A percentile compares a stretch with the other conserved stretches of the same genome.
Conservation (phyloP, 768 basidiomycete species). For the Leccinum arenicola region DNA sequence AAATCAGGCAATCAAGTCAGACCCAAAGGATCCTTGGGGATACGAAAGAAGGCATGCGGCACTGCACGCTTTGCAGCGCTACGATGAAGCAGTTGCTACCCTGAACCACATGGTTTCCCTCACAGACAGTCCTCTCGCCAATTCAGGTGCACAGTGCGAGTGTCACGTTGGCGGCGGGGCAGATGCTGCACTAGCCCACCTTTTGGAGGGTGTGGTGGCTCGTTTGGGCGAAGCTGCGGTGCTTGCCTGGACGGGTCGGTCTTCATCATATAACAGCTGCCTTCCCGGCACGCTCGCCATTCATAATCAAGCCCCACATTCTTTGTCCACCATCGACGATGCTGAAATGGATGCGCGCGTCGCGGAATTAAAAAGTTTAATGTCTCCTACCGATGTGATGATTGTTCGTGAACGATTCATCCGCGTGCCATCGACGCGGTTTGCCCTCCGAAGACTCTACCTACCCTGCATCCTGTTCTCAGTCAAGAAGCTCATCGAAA, state of each 20-base stretch:
- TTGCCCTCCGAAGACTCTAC: not conserved
- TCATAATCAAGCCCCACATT: not conserved
- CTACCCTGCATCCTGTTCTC: constrained; percentile 13
- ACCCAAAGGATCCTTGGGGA: not conserved
- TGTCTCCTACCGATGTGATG: not conserved
- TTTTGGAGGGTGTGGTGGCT: constrained; percentile 11
- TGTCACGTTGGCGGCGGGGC: constrained; percentile 1
- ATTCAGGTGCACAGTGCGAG: not conserved
- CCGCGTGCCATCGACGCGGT: not conserved
- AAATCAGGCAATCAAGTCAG: not conserved
- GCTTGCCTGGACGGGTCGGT: constrained; percentile 9
- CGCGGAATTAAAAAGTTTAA: not conserved
- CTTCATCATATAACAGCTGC: constrained; percentile 15
- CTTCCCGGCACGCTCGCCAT: constrained; percentile 1
- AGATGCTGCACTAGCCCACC: constrained; percentile 5
- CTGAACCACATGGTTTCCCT: constrained; percentile 4
- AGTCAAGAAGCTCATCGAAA: not conserved
- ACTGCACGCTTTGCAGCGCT: not conserved
- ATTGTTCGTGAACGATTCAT: not conserved
- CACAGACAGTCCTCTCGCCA: not conserved
- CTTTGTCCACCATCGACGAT: not conserved
- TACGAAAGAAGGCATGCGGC: constrained; percentile 3
- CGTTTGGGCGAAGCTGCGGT: constrained; percentile 5
- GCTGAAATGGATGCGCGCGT: not conserved
- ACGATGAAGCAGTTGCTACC: not conserved